Percentiles rank a stretch among this genome's conserved stretches.
Evolutionary conservation across 2,329 filamentous ascomycete species (phyloP).

Genomic region (Cladosporium colombiae): DNA sequence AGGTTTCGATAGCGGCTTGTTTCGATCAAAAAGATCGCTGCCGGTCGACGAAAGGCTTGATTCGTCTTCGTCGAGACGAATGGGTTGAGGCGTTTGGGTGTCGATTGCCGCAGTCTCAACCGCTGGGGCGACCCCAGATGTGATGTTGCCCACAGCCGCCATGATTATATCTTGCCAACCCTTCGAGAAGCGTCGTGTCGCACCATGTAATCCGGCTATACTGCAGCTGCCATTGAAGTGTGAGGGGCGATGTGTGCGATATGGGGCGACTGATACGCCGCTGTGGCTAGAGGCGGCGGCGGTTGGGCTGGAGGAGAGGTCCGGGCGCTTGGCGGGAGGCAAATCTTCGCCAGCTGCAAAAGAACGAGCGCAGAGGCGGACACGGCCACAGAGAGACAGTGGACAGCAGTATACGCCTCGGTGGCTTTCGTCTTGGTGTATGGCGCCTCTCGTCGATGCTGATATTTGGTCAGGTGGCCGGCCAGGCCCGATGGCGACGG

Average conservation of each 20-base stretch:
- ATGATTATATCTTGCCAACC: slow-evolving; percentile 15
- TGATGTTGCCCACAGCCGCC: slow-evolving; percentile 11
- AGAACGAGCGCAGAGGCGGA: not conserved
- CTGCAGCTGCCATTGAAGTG: slow-evolving; percentile 15
- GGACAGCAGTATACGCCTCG: not conserved
- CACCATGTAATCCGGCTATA: slow-evolving; percentile 13
- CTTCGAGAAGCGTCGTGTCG: not conserved
- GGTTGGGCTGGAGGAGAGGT: slow-evolving; percentile 9
- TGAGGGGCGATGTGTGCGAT: slow-evolving; percentile 12
- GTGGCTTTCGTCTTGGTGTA: not conserved
- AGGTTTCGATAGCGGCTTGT: slow-evolving; percentile 19
- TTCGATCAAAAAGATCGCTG: slow-evolving; percentile 34
- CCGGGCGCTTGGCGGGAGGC: slow-evolving; percentile 18
- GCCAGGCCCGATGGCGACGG: slow-evolving; percentile 9
- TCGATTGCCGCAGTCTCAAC: slow-evolving; percentile 16
- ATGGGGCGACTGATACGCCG: slow-evolving; percentile 19
- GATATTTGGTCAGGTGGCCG: slow-evolving; percentile 13
- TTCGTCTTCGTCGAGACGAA: slow-evolving; percentile 31
- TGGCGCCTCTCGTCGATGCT: slow-evolving; percentile 6
- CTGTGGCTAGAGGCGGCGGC: slow-evolving; percentile 18
- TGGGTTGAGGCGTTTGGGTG: not conserved
- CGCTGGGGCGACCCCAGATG: slow-evolving; percentile 13
- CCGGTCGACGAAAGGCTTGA: slow-evolving; percentile 35
- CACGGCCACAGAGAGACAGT: not conserved
- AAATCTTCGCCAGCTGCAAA: slow-evolving; percentile 15